Conservation (phyloP, 345 rosid species). For the Crucihimalaya himalaica region DNA sequence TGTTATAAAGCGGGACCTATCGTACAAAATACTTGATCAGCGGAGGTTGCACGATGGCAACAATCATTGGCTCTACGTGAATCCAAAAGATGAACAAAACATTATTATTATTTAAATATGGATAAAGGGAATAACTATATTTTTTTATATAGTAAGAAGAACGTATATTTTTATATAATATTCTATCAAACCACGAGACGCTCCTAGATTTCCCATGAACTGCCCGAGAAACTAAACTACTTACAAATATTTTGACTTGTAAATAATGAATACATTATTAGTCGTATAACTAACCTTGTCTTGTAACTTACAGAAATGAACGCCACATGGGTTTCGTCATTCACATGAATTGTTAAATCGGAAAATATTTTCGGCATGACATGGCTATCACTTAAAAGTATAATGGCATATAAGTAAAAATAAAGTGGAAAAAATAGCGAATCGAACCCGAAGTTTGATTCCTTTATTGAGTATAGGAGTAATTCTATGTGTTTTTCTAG, state of each 20-base stretch:
- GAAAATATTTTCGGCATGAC: background rate
- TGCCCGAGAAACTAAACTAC: conserved; percentile 70
- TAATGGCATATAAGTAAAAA: background rate
- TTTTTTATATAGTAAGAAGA: background rate
- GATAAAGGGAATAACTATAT: background rate
- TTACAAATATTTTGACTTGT: conserved; percentile 32
- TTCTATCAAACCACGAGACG: conserved; percentile 36
- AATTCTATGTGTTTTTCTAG: background rate
- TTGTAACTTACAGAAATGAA: conserved; percentile 4
- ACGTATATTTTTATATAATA: conserved; percentile 23
- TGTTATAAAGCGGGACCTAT: conserved; percentile 16
- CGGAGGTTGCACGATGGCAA: conserved; percentile 36
- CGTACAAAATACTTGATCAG: conserved; percentile 14
- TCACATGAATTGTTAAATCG: background rate
- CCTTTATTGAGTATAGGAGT: background rate
- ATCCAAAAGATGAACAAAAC: conserved; percentile 34
- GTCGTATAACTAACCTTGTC: conserved; percentile 17
- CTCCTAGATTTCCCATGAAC: conserved; percentile 57
- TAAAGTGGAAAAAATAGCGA: background rate
- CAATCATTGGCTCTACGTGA: conserved; percentile 43
- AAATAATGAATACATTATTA: background rate
- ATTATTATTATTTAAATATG: background rate
- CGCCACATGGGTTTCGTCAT: conserved; percentile 36
- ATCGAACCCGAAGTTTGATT: too few relatives aligned
- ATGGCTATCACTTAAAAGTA: background rate